phyloP scores from a whole-genome alignment of 441 rosid genomes.

The Populus hybrid region DNA sequence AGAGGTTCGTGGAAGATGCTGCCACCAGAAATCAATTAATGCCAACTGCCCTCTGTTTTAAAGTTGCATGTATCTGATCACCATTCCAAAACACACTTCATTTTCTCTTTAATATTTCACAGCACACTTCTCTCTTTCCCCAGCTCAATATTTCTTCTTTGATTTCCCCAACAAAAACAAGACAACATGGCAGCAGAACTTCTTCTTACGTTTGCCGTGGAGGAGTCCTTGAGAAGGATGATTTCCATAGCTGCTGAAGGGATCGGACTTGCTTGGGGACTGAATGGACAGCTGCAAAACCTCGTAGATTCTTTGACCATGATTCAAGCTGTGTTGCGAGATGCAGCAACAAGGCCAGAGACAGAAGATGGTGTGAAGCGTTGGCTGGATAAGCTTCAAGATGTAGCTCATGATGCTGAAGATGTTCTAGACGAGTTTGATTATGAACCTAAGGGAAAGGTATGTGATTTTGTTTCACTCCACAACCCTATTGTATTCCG shows the following conservation, averaged over 20 bases:
- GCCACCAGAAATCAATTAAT: too few relatives aligned
- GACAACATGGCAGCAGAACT: background rate
- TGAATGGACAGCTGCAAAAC: background rate
- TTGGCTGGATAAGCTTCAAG: background rate
- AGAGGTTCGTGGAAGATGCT: too few relatives aligned
- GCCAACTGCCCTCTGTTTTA: too few relatives aligned
- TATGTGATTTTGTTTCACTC: background rate
- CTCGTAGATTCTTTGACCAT: background rate
- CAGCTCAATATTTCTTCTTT: too few relatives aligned
- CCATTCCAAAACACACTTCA: too few relatives aligned
- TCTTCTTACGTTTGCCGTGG: background rate
- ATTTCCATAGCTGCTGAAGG: background rate
- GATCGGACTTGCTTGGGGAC: background rate
- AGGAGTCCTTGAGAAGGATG: background rate
- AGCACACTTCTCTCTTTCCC: too few relatives aligned
- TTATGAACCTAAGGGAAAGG: background rate
- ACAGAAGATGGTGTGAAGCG: background rate
- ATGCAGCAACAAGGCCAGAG: background rate
- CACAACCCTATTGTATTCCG: background rate
- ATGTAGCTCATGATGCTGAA: background rate
- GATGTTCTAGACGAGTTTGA: background rate
- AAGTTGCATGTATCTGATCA: too few relatives aligned
- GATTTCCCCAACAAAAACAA: too few relatives aligned
- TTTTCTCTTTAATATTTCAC: too few relatives aligned
- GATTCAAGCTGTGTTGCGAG: background rate